phyloP scores from a whole-genome alignment of 768 basidiomycete genomes.

The Rhodocollybia butyracea region DNA sequence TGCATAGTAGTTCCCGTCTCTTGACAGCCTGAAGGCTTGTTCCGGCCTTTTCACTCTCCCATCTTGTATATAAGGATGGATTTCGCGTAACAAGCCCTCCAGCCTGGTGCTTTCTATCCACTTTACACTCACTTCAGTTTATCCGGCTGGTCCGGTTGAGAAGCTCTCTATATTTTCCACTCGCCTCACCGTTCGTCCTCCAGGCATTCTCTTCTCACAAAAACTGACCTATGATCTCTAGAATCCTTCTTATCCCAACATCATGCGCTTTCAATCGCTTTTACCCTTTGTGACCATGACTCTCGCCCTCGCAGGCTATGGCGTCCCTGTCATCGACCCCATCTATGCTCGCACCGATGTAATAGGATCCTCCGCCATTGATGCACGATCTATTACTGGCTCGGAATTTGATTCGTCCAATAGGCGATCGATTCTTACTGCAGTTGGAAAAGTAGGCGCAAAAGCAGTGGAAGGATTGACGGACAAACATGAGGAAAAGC shows the following conservation, averaged over 20 bases:
- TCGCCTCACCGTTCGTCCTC: neutral
- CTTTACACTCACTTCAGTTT: neutral
- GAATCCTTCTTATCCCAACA: too few species aligned
- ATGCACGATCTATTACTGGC: neutral
- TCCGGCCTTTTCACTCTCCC: too few species aligned
- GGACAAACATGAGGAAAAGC: too few species aligned
- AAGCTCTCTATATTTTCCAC: neutral
- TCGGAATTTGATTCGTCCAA: neutral
- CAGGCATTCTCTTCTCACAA: neutral
- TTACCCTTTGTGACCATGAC: neutral
- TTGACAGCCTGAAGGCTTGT: too few species aligned
- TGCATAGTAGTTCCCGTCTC: too few species aligned
- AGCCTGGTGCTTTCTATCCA: neutral
- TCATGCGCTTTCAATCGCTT: neutral
- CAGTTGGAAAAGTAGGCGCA: too few species aligned
- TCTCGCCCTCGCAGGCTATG: neutral
- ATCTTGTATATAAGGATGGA: too few species aligned
- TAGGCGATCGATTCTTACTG: neutral
- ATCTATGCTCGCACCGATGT: neutral
- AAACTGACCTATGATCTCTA: neutral
- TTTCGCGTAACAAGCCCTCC: too few species aligned
- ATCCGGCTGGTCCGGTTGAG: slow-evolving; percentile 4
- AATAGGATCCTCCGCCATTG: neutral
- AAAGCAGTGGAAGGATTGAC: too few species aligned
- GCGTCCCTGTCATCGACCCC: neutral